phyloP scores from a whole-genome alignment of 768 basidiomycete species.

The Mrakia hoshinonis region DNA sequence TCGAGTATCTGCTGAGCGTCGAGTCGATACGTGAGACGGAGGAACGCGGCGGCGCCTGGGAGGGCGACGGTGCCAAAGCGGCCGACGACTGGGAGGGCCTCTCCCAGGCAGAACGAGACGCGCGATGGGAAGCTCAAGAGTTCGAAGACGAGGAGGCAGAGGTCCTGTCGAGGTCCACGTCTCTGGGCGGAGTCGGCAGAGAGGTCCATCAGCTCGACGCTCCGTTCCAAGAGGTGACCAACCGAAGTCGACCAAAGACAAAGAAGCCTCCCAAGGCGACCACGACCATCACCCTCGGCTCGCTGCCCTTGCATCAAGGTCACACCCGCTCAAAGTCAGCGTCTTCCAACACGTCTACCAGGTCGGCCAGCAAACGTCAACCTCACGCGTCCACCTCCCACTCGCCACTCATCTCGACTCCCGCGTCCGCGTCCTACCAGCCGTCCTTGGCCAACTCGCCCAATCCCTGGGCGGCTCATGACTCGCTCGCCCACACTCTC shows the following conservation, averaged over 20 bases:
- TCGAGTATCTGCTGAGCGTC: slow-evolving; percentile 24
- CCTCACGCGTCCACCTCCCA: not conserved
- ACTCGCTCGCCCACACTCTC: slow-evolving; percentile 1
- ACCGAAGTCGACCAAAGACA: not conserved
- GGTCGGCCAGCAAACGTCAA: not conserved
- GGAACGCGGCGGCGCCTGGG: slow-evolving; percentile 18
- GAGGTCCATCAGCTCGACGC: not conserved
- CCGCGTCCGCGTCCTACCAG: not conserved
- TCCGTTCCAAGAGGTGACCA: not conserved
- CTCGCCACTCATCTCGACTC: not conserved
- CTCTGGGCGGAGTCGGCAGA: not conserved
- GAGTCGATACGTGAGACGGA: slow-evolving; percentile 26
- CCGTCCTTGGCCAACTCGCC: not conserved
- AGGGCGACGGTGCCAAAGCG: not conserved
- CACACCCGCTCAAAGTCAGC: not conserved
- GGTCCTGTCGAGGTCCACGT: not conserved
- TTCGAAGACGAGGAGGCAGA: not conserved
- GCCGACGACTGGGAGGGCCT: slow-evolving; percentile 8
- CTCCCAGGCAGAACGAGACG: slow-evolving; percentile 16
- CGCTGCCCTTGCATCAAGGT: not conserved
- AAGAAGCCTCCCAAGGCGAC: not conserved
- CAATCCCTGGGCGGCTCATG: slow-evolving; percentile 20
- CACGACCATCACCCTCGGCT: not conserved
- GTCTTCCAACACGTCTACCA: not conserved
- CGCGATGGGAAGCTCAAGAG: slow-evolving; percentile 1